phyloP scores from a whole-genome alignment of 345 rosid species.

The Streptanthus diversifolius region DNA sequence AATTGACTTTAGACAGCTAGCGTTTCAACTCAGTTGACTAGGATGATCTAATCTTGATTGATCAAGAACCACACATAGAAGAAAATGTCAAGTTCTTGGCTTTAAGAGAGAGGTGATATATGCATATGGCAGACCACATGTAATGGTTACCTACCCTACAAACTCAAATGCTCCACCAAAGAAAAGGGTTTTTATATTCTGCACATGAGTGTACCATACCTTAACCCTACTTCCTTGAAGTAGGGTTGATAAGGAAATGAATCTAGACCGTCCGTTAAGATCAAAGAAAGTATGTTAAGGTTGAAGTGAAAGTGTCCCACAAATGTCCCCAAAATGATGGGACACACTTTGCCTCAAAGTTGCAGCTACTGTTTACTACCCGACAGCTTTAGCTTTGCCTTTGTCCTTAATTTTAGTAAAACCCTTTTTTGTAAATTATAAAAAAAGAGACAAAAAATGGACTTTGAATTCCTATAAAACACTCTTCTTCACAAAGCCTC shows the following conservation, averaged over 20 bases:
- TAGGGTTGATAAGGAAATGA: constrained; percentile 31
- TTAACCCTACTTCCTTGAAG: constrained; percentile 42
- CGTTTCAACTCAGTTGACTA: constrained; percentile 17
- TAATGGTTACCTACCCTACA: constrained; percentile 46
- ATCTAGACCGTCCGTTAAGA: constrained; percentile 43
- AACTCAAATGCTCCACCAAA: constrained; percentile 23
- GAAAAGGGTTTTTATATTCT: constrained; percentile 14
- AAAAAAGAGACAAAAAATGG: not conserved
- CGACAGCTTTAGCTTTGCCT: constrained; percentile 77
- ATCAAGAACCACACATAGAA: constrained; percentile 25
- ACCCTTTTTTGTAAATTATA: not conserved
- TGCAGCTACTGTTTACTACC: constrained; percentile 56
- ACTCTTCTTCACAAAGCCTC: constrained; percentile 32
- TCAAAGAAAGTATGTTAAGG: constrained; percentile 34
- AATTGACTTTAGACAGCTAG: constrained; percentile 26
- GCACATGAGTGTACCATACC: constrained; percentile 37
- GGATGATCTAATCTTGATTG: constrained; percentile 25
- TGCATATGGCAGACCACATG: constrained; percentile 42
- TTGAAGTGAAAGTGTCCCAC: constrained; percentile 71
- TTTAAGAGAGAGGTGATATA: constrained; percentile 21
- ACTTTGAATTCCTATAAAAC: constrained; percentile 40
- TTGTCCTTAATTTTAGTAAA: constrained; percentile 46
- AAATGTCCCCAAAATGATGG: constrained; percentile 59
- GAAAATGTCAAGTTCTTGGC: constrained; percentile 16
- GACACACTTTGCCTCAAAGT: constrained; percentile 61